These are phyloP conservation scores for Phytophthora macrochlamydospora DNA, from an alignment of 352 stramenopile genomes.

Conservation along the genomic window DNA sequence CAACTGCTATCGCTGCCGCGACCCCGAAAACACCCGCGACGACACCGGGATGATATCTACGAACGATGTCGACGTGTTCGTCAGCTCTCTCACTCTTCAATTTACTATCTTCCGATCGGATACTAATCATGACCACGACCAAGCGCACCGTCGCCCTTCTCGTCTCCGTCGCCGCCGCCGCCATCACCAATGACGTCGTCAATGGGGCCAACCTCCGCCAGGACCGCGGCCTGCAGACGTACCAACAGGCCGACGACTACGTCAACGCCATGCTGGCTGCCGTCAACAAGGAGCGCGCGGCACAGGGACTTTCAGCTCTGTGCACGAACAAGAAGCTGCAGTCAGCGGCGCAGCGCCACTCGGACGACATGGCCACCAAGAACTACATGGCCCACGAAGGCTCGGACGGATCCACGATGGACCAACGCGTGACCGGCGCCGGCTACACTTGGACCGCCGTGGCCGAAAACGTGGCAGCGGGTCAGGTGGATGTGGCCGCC, in stretches of 20 bases:
- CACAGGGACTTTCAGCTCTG: constrained; percentile 27
- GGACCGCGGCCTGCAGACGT: constrained; percentile 10
- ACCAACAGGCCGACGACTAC: constrained; percentile 21
- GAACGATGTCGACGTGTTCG: too few species aligned
- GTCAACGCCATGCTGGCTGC: constrained; percentile 33
- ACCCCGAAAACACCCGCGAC: too few species aligned
- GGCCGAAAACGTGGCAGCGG: constrained; percentile 35
- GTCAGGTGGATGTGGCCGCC: constrained; percentile 25
- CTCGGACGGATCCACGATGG: constrained; percentile 39
- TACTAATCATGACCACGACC: too few species aligned
- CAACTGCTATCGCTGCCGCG: too few species aligned
- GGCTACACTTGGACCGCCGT: constrained; percentile 46
- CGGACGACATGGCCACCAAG: constrained; percentile 40
- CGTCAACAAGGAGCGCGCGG: constrained; percentile 50
- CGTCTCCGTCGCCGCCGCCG: too few species aligned
- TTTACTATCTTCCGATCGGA: too few species aligned
- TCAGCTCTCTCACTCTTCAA: too few species aligned
- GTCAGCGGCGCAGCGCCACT: constrained; percentile 21
- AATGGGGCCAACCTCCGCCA: constrained; percentile 15
- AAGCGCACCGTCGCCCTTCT: too few species aligned
- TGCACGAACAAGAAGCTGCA: constrained; percentile 47
- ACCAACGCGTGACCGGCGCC: constrained; percentile 34
- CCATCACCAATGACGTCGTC: not conserved
- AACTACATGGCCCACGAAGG: constrained; percentile 53
- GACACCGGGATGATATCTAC: too few species aligned